These are phyloP conservation scores for Cucurbitaria berberidis DNA, from an alignment of 2,329 filamentous ascomycete species.

Conservation along the genomic window DNA sequence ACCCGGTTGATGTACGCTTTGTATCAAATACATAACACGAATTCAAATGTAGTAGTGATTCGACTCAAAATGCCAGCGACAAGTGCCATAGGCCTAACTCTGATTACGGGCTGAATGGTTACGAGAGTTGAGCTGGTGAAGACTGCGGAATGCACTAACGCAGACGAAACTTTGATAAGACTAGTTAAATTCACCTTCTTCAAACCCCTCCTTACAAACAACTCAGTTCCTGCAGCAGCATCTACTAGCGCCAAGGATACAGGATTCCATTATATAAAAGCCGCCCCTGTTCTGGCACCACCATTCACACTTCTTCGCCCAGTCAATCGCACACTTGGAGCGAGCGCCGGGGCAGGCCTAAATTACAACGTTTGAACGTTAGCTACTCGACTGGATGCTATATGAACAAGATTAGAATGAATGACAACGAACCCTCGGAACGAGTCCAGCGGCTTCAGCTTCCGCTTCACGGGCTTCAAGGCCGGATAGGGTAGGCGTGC, in stretches of 20 bases:
- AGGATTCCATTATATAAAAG: constrained; percentile 4
- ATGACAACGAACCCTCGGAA: neutral
- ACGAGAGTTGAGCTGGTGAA: no score
- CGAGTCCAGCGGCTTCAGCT: constrained; percentile 3
- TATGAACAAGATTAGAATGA: no score
- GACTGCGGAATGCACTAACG: no score
- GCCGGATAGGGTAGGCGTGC: neutral
- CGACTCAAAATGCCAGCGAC: no score
- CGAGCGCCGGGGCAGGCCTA: constrained; percentile 4
- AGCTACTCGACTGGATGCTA: neutral
- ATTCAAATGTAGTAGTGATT: no score
- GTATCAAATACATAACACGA: no score
- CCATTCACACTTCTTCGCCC: constrained; percentile 9
- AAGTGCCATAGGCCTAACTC: no score
- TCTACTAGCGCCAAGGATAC: neutral
- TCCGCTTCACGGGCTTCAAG: constrained; percentile 5
- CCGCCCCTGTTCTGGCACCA: constrained; percentile 2
- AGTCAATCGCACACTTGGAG: constrained; percentile 2
- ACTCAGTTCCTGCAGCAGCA: constrained; percentile 6
- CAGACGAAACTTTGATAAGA: no score
- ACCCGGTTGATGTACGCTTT: no score
- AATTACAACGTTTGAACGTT: neutral
- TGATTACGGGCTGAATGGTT: no score
- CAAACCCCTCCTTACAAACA: neutral
- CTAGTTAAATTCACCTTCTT: no score